Evolutionary conservation across 257 asterid genomes (phyloP).

Genomic region (Solanum paucissectum): DNA sequence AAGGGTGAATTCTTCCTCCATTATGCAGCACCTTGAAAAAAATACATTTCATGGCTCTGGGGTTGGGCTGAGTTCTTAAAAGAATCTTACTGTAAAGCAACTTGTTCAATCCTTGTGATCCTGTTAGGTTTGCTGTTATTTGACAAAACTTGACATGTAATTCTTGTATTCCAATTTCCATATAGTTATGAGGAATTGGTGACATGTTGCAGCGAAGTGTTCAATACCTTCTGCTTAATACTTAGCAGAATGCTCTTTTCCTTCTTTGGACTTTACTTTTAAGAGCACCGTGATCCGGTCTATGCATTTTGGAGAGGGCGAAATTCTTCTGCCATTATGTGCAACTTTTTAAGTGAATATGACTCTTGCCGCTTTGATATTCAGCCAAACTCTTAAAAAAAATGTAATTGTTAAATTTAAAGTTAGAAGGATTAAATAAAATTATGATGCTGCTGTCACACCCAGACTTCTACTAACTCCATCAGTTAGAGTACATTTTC

Average conservation of each 20-base stretch:
- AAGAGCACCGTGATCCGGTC: background rate
- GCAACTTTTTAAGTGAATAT: background rate
- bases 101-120: background rate
- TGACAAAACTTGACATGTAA: background rate
- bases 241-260: background rate
- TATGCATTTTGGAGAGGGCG: background rate
- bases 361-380: background rate
- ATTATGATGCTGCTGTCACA: background rate
- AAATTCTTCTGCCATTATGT: background rate
- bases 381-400: background rate
- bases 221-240: background rate
- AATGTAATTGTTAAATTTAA: background rate
- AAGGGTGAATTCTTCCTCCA: background rate
- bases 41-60: background rate
- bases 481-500: background rate
- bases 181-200: background rate
- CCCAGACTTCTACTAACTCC: background rate
- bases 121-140: background rate
- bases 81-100: background rate
- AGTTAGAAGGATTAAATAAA: background rate
- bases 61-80: background rate
- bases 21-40: background rate
- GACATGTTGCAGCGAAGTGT: background rate
- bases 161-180: background rate
- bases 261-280: background rate